Base-by-base conservation (phyloP, 2,329 filamentous ascomycete genomes). In the Trichophaea hybrida region DNA sequence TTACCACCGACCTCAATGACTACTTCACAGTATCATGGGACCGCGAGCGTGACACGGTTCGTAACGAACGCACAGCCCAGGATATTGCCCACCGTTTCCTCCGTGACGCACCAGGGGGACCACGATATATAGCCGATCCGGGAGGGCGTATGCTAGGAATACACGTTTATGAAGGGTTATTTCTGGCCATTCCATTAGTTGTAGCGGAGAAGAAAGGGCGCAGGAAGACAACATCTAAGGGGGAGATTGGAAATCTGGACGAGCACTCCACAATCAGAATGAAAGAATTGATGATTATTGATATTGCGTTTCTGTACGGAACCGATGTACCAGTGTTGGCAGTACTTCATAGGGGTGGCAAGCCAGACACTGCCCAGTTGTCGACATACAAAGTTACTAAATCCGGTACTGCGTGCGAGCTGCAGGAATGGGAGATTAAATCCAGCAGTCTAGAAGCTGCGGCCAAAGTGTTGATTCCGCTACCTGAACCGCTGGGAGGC, bases 11-110 rank as follows among this genome's bases (percentile, higher is more conserved):
- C 70, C 82, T 86, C 58, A 86, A 87, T 67, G 84, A 89, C 68
- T 97, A 95, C 74, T 95, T 97, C 72, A 94, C 88, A 1, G 73
- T 95, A 17, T 82, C 79, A 13, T 98, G 93, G 90, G 83, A 96
- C 67, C 69, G 77, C 0, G 72, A 78, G 70, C 81, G 65, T 77
- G 80, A 71, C 77, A 75, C 61, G 80, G 78, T 70, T 75, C 80
- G 48, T 78, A 84, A 67, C 73, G 84, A 58, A 75, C 79, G 37
- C 80, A 83, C 68, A 79, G 67, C 67, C 2, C 59, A 61, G 40
- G 65, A 68, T 57, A 56, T 68, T n/a, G 64, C 66, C 1, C 63
- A 67, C 49, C 59, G 60, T 31, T 68, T 67, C 50, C 63, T 67
- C n/a, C 64, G 66, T 6, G 50, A 59, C 31, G 55, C 66, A 24